Percentiles rank a stretch among this genome's conserved stretches.
phyloP scores from a whole-genome alignment of 2,329 filamentous ascomycete genomes.

The Phoma herbarum region DNA sequence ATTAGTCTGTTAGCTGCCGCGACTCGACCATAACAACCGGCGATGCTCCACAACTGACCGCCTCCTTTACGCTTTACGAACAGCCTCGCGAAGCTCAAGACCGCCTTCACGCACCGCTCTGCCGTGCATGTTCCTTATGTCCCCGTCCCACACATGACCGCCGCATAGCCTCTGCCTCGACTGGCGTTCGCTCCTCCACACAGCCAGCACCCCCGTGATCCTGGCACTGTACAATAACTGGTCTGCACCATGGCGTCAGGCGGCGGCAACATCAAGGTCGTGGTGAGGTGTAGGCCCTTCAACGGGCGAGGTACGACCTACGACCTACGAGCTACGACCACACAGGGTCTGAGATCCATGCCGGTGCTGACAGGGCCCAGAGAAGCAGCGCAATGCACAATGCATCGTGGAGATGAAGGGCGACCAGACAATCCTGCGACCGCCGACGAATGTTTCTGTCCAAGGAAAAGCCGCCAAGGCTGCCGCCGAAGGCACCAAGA shows the following conservation, averaged over 20 bases:
- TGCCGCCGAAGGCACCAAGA: conserved; percentile 72
- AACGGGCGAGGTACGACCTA: conserved; percentile 80
- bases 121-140: conserved; percentile 25
- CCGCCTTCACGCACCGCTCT: conserved; percentile 1
- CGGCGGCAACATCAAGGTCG: conserved; percentile 99
- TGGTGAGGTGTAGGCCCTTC: conserved; percentile 95
- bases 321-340: too few species aligned
- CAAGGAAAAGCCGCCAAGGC: conserved; percentile 74
- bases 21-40: conserved; percentile 35
- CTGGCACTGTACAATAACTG: conserved; percentile 11
- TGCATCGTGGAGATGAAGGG: conserved; percentile 98
- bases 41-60: conserved; percentile 23
- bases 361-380: conserved; percentile 58
- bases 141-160: conserved; percentile 35
- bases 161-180: conserved; percentile 23
- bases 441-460: conserved; percentile 67
- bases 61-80: conserved; percentile 38
- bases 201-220: conserved; percentile 13
- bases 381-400: conserved; percentile 90
- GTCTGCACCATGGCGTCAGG: conserved; percentile 68
- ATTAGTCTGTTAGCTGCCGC: conserved; percentile 29
- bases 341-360: too few species aligned
- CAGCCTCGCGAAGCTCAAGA: neutral
- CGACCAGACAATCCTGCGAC: conserved; percentile 84
- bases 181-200: conserved; percentile 26